Evolutionary conservation across 495 filamentous ascomycete genomes (phyloP), one percentile per base, ranked within the genome.

Genomic region (Penicillium cataractarum): DNA sequence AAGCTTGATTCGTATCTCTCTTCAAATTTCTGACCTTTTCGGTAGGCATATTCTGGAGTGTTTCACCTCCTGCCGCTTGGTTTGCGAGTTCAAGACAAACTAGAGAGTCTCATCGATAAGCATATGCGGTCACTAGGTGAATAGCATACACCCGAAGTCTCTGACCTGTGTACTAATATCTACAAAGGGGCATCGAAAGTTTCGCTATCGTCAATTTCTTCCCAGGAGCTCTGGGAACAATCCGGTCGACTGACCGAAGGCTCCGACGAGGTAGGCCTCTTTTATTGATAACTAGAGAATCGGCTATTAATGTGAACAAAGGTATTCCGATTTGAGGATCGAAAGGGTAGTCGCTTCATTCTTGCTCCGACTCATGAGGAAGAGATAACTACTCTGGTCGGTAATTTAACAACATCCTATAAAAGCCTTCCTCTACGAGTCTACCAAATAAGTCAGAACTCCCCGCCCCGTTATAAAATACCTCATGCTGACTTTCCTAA

Each of bases 331-430:
- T 84, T 99, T 49, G 78, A 83, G 24, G 94, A 97, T 72, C 84
- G 94, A 40, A 95, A 89, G 74, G 86, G 90, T 26, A 78, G 85
- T 15, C 83, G 84, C 19, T 92, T 89, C 59, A 76, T 99, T 27
- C 83, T 99, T 19, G 89, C 95, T 3, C 95, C 95, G 2, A 99
- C 95, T 0, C 96, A 99, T 65, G 95, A 99, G 68, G 95, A 99
- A 72, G 95, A 99, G 70, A 93, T 99, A 58, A 99, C 95, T 0
- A 74, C 84, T 0, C 81, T 98, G 13, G 90, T 96, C 3, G 86
- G 86, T 2, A 84, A 81, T 51, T 82, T 88, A 24, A 81, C 92
- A n/a, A 86, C 89, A 52, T 97, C 92, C 3, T 93, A 97, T 72
- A 92, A 92, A 69, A 87, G 91, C 24, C 83, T 98, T 4, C 95